Base-by-base conservation (phyloP, 192 early-diverging fungal genomes). In the Coemansia sp. region DNA sequence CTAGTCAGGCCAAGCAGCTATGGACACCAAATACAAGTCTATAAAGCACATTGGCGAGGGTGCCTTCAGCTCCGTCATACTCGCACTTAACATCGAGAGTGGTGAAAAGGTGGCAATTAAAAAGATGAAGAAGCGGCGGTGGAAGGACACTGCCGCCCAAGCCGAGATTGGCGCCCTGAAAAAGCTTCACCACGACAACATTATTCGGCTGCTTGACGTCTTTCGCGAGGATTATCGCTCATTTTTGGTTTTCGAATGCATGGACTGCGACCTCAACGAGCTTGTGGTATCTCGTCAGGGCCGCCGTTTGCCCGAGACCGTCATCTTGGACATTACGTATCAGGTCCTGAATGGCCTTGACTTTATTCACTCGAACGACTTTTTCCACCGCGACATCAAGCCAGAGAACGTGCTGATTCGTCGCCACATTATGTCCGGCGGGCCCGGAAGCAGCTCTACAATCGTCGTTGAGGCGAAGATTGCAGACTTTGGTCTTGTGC, bases 301-400 rank as follows among this genome's bases (percentile, higher is more conserved):
- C 15, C 61, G 72, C 15, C 72, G 72, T 11, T 81, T 97, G 70
- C 72, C 85, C 10, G 89, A 93, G 62, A 68, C 67, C 4, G 86
- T 87, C 44, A 84, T 98, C 56, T 88, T 90, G 52, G 84, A 83
- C 39, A 93, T 95, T 66, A 87, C 90, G 89, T 96, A 89, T 68
- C 96, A 99, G 79, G 87, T 99, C 0, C 83, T 98, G 13, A 84
- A 87, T 21, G 96, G 95, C 12, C 78, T 98, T 15, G 88, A 91
- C 47, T 90, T 92, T 73, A 95, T 99, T 84, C 97, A 99, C 85
- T 85, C 89, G n/a, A 87, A 92, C 57, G 94, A 92, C 18, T 87
- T 95, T 59, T 97, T 98, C 81, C 97, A 98, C 77, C 85, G 97
- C 40, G 95, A 99, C 71, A 92, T 99, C 86, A 98, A 98, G 79